Conservation (phyloP, 768 basidiomycete genomes). For the Artomyces pyxidatus region DNA sequence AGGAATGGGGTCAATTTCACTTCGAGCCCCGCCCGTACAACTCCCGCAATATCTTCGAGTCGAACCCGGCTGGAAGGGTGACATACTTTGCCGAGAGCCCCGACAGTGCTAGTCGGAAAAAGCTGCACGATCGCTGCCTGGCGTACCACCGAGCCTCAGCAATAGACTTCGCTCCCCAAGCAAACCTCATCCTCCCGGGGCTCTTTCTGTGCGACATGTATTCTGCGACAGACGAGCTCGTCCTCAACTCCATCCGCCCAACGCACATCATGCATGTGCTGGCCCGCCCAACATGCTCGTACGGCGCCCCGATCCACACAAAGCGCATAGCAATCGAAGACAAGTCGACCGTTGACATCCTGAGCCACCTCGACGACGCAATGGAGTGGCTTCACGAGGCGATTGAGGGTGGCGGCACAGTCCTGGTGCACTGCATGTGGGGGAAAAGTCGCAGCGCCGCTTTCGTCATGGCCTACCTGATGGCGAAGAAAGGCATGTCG, state of each 20-base stretch:
- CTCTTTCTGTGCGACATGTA: not conserved
- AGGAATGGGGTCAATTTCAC: too few relatives aligned
- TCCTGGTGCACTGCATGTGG: constrained; percentile 68
- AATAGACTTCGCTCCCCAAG: not conserved
- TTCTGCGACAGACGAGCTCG: not conserved
- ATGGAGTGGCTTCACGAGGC: not conserved
- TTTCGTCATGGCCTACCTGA: constrained; percentile 63
- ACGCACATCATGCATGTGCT: not conserved
- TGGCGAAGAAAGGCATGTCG: constrained; percentile 22
- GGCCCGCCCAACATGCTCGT: too few relatives aligned
- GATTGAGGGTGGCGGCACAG: not conserved
- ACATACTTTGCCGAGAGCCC: too few relatives aligned
- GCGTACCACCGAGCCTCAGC: too few relatives aligned
- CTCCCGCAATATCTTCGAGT: too few relatives aligned
- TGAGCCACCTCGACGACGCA: not conserved
- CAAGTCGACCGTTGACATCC: too few relatives aligned
- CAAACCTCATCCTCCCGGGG: not conserved
- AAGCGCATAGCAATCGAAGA: too few relatives aligned
- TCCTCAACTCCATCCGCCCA: not conserved
- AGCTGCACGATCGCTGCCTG: too few relatives aligned
- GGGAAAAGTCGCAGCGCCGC: constrained; percentile 74
- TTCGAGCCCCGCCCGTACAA: too few relatives aligned
- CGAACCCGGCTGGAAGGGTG: too few relatives aligned
- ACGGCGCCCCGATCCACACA: too few relatives aligned
- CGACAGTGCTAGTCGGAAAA: too few relatives aligned